Evolutionary conservation across 2,329 filamentous ascomycete species (phyloP).

Genomic region (Emergomyces pasteurianus): DNA sequence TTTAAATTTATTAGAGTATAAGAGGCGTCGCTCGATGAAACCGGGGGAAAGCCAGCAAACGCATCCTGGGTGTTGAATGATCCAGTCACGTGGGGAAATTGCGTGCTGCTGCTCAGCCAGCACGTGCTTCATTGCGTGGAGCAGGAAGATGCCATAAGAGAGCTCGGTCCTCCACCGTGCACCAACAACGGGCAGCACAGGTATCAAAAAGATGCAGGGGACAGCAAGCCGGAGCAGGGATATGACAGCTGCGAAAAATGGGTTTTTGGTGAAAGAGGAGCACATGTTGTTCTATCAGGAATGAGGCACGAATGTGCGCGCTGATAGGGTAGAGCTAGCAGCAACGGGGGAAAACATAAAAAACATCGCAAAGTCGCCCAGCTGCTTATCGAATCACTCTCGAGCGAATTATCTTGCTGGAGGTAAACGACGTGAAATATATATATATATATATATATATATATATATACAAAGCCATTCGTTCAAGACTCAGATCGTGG

Average conservation of each 20-base stretch:
- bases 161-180: neutral
- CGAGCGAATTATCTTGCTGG: neutral
- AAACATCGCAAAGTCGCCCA: neutral
- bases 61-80: neutral
- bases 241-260: neutral
- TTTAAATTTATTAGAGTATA: neutral
- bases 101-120: slow-evolving; percentile 2
- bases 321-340: neutral
- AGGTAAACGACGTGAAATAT: neutral
- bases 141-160: neutral
- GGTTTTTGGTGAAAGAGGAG: neutral
- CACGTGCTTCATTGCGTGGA: neutral
- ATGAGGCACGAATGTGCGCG: neutral
- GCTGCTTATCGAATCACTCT: neutral
- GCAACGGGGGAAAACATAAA: neutral
- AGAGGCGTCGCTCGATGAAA: neutral
- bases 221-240: neutral
- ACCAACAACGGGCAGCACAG: neutral
- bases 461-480: too few relatives aligned
- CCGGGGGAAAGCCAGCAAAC: too few relatives aligned
- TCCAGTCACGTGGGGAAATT: slow-evolving; percentile 6
- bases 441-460: too few relatives aligned
- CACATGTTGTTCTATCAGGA: neutral
- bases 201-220: neutral
- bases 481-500: neutral